Evolutionary conservation across 2,329 filamentous ascomycete genomes (phyloP), one percentile per base, ranked within the genome.

Genomic region (Fusarium sp.): DNA sequence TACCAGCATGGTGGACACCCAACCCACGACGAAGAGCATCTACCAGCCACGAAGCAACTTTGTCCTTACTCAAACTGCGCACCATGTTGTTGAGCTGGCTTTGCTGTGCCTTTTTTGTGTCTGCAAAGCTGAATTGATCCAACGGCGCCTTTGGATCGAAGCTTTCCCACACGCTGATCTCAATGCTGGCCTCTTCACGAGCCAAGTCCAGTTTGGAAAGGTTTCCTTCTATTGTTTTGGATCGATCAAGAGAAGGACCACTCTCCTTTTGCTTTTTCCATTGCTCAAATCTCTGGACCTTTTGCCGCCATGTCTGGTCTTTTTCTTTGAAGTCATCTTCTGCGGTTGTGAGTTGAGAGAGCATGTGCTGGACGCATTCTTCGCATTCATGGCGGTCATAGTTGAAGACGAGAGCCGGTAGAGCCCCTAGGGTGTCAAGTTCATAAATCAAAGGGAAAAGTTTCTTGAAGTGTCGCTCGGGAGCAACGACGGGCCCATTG

Each of bases 321-420:
- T 82, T 82, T 51, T 86, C 80, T 73, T 90, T 89, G 83, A 87
- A 92, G 9, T 53, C 47, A 7, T 38, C n/a, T 44, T 81, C 79
- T 4, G 70, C 73, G 2, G 45, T 30, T 29, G 67, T 76, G 0
- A 94, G 80, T 62, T 88, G 82, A 1, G 78, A 71, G 3, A 90
- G 76, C 0, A 94, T 72, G 1, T 79, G 73, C 25, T 77, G 71
- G 27, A 87, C 85, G 29, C 91, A 86, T 12, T 78, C 77, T 77
- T 94, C 91, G 73, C 92, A 95, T 30, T 82, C 79, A 3, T 79
- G 78, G 50, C 91, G 88, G 69, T 94, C 90, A 72, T 92, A 95
- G 75, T 93, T 92, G 83, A 95, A 95, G 2, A 94, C 78, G 15
- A 95, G 89, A 0, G 90, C 92, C 0, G 92, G 92, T 2, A 95